A percentile compares a stretch with the other conserved stretches of the same genome.
Conservation (phyloP, 306 rosid genomes). For the Trifolium repens region DNA sequence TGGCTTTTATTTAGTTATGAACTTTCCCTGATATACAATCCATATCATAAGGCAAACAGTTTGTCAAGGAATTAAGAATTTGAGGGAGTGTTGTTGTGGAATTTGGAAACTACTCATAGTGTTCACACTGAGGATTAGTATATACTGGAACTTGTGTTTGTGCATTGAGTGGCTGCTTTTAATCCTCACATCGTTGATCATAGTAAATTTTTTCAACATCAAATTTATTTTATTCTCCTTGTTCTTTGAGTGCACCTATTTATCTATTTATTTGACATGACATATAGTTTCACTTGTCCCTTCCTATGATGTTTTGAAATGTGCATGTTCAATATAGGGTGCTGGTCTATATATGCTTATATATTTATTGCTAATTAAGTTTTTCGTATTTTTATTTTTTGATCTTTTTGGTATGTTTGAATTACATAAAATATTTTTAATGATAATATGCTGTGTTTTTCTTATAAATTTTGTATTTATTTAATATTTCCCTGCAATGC, state of each 20-base stretch:
- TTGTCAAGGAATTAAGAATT: slow-evolving; percentile 14
- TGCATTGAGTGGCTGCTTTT: slow-evolving; percentile 30
- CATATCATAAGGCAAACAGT: not conserved
- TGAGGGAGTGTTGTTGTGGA: slow-evolving; percentile 26
- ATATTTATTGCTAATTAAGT: slow-evolving; percentile 5
- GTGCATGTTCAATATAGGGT: not conserved
- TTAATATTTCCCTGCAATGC: slow-evolving; percentile 14
- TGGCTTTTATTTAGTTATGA: slow-evolving; percentile 18
- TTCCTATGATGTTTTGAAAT: slow-evolving; percentile 4
- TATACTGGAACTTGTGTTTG: not conserved
- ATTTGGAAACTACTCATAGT: slow-evolving; percentile 7
- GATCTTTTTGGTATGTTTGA: not conserved
- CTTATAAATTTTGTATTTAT: not conserved
- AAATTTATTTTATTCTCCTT: slow-evolving; percentile 21
- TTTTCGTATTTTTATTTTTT: not conserved
- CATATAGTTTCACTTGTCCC: slow-evolving; percentile 2
- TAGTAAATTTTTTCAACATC: slow-evolving; percentile 9
- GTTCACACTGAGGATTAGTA: not conserved
- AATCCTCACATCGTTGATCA: slow-evolving; percentile 9
- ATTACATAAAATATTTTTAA: slow-evolving; percentile 13
- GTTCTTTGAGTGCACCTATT: slow-evolving; percentile 20
- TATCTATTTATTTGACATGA: not conserved
- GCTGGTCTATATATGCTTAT: too few species aligned
- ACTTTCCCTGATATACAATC: slow-evolving; percentile 23
- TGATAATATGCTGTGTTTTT: slow-evolving; percentile 16